Conservation (phyloP, 192 early-diverging fungal species). For the Radiomyces spectabilis region DNA sequence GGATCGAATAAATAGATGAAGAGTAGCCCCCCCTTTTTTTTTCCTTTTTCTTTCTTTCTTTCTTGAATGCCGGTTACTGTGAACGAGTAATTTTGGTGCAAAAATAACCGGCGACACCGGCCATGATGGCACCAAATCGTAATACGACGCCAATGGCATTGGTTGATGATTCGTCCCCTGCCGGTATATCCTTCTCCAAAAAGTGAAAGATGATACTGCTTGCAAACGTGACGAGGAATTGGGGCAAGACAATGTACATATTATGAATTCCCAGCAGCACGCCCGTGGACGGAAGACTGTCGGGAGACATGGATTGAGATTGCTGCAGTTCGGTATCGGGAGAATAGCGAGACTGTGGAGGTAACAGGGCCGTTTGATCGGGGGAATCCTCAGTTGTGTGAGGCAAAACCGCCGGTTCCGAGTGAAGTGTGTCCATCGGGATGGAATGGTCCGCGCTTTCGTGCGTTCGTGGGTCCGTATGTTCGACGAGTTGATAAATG, state of each 20-base stretch:
- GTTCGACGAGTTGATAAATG: conserved; percentile 16
- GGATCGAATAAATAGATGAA: no score
- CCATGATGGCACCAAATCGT: conserved; percentile 48
- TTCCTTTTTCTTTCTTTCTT: no score
- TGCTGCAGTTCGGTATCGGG: background rate
- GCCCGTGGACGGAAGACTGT: conserved; percentile 52
- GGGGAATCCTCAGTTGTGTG: background rate
- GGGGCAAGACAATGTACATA: conserved; percentile 89
- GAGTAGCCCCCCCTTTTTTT: no score
- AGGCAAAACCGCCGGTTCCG: background rate
- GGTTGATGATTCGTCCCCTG: conserved; percentile 9
- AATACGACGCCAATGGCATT: conserved; percentile 50
- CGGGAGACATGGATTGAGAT: background rate
- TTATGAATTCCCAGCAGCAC: conserved; percentile 91
- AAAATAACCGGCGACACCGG: conserved; percentile 36
- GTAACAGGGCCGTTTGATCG: background rate
- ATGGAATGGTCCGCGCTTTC: background rate
- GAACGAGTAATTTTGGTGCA: no score
- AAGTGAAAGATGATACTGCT: conserved; percentile 78
- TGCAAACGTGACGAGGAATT: conserved; percentile 80
- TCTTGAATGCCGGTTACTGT: no score
- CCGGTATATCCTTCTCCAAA: conserved; percentile 37
- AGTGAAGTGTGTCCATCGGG: background rate
- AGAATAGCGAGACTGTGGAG: background rate
- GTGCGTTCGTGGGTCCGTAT: background rate